Base-by-base conservation (phyloP, 2,329 filamentous ascomycete genomes). In the Cytospora schulzeri region DNA sequence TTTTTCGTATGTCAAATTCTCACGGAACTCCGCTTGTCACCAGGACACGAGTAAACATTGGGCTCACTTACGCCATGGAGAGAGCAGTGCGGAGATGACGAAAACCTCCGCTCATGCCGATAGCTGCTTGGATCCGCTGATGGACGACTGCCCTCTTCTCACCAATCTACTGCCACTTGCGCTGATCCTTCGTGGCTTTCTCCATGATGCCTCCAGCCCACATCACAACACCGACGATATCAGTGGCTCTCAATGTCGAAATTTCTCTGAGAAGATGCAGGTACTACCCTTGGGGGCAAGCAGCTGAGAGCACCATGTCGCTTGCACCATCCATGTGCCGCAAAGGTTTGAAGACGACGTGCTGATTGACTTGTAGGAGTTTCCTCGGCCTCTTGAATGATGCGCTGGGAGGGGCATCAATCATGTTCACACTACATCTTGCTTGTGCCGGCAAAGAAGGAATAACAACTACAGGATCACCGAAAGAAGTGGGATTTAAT, bases 1-100 rank as follows among this genome's bases (percentile, higher is more conserved):
- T 19, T 85, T 81, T 73, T 91, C 86, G 71, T 91, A 91, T 76
- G 91, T 91, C 51, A 78, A 79, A 3, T 78, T 91, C 88, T 68
- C 87, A n/a, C 5, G 4, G 7, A 22, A 14, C 7, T 24, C n/a
- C 81, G 78, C 88, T 87, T 48, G 87, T 76, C 63, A 91, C 73
- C 71, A 91, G 73, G 62, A 90, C 86, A 0, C 81, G 81, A 41
- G 87, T 84, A 73, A 91, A 91, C 0, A 83, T 84, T 12, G 88
- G 88, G 74, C 86, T 88, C 26, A 84, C 78, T 54, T 78, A 84
- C 62, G 83, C 84, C 73, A 88, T 74, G 0, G 78, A 70, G 48
- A 76, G 60, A 1, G 74, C 76, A 0, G 73, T 66, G 1, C 75
- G 29, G 2, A 72, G 68, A 17, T 71, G 74, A 15, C 69, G 69